Evolutionary conservation across 1,139 yeast genomes (phyloP).

Genomic region (Candida sp.): DNA sequence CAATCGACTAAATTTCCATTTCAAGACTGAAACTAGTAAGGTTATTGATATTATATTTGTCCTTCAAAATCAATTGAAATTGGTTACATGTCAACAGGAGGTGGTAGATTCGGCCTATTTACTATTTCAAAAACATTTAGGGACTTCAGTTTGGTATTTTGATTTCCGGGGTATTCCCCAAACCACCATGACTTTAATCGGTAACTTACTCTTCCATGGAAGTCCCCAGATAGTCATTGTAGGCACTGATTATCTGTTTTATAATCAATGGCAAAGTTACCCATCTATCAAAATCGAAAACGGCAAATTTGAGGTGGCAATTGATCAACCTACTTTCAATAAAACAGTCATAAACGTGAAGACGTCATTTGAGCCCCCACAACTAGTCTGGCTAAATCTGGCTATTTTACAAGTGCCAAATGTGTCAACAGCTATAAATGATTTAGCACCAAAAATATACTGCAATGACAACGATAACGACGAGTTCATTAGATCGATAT

Average conservation of each 20-base stretch:
- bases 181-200: not conserved
- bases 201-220: not conserved
- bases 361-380: not conserved
- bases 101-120: not conserved
- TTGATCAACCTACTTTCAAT: not conserved
- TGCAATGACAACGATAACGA: not conserved
- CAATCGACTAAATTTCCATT: not conserved
- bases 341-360: not conserved
- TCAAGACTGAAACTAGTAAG: not conserved
- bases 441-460: not conserved
- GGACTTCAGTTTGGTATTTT: not conserved
- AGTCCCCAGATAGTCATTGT: not conserved
- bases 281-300: not conserved
- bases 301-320: not conserved
- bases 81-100: not conserved
- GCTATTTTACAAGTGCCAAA: not conserved
- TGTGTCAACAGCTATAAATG: not conserved
- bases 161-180: not conserved
- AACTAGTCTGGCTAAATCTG: not conserved
- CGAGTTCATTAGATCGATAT: not conserved
- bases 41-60: not conserved
- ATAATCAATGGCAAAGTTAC: not conserved
- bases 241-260: not conserved
- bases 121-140: not conserved
- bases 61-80: not conserved